phyloP scores from a whole-genome alignment of 2,329 filamentous ascomycete species.

The Aspergillus oerlinghausenensis region DNA sequence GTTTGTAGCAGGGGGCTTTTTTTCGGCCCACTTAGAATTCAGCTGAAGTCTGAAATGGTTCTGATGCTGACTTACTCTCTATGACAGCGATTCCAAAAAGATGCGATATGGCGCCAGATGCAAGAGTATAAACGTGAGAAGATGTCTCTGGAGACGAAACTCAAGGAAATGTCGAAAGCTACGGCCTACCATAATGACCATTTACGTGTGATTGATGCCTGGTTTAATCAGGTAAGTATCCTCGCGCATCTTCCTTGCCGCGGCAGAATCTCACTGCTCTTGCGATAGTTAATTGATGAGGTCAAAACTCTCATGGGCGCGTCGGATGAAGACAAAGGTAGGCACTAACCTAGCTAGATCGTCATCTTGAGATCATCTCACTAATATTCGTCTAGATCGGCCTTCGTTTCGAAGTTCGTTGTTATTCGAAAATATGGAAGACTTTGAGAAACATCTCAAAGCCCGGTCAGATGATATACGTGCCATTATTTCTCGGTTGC shows the following conservation, averaged over 20 bases:
- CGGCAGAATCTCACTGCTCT: constrained; percentile 12
- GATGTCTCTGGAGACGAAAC: constrained; percentile 70
- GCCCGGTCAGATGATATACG: constrained; percentile 73
- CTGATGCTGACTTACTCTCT: constrained; percentile 27
- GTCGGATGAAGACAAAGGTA: constrained; percentile 26
- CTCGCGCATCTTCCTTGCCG: not conserved
- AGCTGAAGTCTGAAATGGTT: constrained; percentile 17
- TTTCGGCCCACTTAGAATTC: not conserved
- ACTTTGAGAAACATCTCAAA: constrained; percentile 74
- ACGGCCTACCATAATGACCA: constrained; percentile 87
- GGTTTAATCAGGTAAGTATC: constrained; percentile 80
- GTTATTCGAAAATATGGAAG: constrained; percentile 51
- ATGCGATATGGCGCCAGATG: constrained; percentile 96
- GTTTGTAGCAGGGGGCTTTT: not conserved
- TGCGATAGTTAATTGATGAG: constrained; percentile 43
- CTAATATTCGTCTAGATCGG: constrained; percentile 14
- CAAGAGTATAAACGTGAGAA: constrained; percentile 95
- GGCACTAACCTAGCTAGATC: constrained; percentile 2
- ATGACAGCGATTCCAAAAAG: constrained; percentile 80
- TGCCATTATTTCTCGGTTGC: constrained; percentile 65
- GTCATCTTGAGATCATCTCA: not conserved
- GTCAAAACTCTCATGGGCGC: constrained; percentile 39
- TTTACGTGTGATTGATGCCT: constrained; percentile 80
- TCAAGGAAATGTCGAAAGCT: constrained; percentile 74
- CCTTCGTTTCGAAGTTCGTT: constrained; percentile 49